Evolutionary conservation across 345 rosid genomes (phyloP).

Genomic region (Syzygium jambos): DNA sequence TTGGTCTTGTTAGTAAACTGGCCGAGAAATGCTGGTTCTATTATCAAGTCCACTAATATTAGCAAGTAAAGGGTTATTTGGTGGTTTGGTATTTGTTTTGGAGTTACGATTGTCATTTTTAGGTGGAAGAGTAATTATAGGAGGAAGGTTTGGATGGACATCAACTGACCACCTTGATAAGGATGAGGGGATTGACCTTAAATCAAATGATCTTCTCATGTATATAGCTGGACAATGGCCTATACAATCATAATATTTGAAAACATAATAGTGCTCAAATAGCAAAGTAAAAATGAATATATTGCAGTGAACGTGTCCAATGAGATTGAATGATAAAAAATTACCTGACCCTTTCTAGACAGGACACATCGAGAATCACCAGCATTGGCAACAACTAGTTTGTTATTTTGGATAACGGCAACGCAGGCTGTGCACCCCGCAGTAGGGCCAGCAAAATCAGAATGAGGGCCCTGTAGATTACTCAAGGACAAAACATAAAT

Average conservation of each 20-base stretch:
- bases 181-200: no score
- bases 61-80: no score
- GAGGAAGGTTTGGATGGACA: no score
- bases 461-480: slow-evolving; percentile 71
- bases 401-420: slow-evolving; percentile 58
- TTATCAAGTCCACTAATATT: no score
- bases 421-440: slow-evolving; percentile 92
- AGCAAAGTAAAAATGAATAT: neutral
- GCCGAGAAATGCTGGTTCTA: no score
- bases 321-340: neutral
- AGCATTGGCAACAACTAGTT: slow-evolving; percentile 85
- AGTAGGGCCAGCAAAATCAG: slow-evolving; percentile 89
- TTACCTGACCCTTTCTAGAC: slow-evolving; percentile 92
- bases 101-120: no score
- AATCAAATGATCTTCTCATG: neutral
- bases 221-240: neutral
- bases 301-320: neutral
- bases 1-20: no score
- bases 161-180: no score
- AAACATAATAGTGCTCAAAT: neutral
- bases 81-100: no score
- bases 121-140: no score
- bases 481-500: neutral
- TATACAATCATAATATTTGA: neutral
- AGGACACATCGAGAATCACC: slow-evolving; percentile 96